These are phyloP conservation scores for Terfezia claveryi DNA, from an alignment of 495 filamentous ascomycete species.

Conservation along the genomic window DNA sequence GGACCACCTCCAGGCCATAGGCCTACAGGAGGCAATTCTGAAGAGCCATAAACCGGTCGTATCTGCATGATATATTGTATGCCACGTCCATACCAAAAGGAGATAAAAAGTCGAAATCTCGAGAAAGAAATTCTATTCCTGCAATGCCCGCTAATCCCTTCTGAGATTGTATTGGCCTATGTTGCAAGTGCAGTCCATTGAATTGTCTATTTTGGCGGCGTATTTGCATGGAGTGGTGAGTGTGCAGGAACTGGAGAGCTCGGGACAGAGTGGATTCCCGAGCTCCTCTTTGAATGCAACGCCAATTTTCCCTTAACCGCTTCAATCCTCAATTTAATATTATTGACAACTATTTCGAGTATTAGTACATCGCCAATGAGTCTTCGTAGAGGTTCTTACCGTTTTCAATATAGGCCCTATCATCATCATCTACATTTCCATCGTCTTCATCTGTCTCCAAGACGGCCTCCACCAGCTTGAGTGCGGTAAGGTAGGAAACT, in stretches of 20 bases:
- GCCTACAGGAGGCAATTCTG: too few relatives aligned
- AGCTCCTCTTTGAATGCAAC: constrained; percentile 29
- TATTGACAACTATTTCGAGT: constrained; percentile 30
- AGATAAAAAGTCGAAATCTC: background rate
- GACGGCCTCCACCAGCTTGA: constrained; percentile 82
- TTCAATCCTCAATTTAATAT: constrained; percentile 33
- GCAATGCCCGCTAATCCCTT: constrained; percentile 7
- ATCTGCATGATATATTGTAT: too few relatives aligned
- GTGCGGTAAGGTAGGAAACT: constrained; percentile 76
- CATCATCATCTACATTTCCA: constrained; percentile 37
- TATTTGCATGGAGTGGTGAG: constrained; percentile 19
- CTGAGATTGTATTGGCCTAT: constrained; percentile 5
- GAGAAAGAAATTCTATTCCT: constrained; percentile 1
- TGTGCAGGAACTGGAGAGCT: constrained; percentile 11
- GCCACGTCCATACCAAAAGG: background rate
- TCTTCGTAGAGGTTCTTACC: constrained; percentile 27
- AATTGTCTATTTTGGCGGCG: constrained; percentile 9
- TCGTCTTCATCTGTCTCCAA: constrained; percentile 64
- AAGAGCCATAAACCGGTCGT: too few relatives aligned
- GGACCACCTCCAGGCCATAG: too few relatives aligned
- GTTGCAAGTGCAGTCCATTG: background rate
- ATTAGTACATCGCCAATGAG: constrained; percentile 1
- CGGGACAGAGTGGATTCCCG: constrained; percentile 17
- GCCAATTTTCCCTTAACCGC: constrained; percentile 36
- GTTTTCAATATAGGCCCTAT: constrained; percentile 49